These are phyloP conservation scores for Xylaria sp. DNA, from an alignment of 2,329 filamentous ascomycete species.

Conservation along the genomic window DNA sequence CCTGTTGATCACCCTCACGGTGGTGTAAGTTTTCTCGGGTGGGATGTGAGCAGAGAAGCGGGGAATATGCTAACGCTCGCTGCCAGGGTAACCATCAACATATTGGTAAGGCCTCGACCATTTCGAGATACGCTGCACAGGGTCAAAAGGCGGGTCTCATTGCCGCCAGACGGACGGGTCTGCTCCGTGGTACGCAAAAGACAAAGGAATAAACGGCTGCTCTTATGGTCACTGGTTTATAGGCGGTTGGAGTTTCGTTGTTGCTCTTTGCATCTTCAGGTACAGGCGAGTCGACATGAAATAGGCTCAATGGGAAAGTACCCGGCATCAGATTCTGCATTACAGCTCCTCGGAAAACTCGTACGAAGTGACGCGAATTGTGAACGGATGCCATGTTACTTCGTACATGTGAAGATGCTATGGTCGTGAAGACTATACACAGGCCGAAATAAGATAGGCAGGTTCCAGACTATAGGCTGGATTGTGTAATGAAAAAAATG, in stretches of 20 bases:
- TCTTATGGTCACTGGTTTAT: conserved; percentile 56
- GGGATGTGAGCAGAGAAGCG: not conserved
- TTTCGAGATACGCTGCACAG: conserved; percentile 95
- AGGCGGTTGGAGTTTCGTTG: conserved; percentile 72
- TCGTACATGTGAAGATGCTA: conserved; percentile 33
- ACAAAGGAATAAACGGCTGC: conserved; percentile 84
- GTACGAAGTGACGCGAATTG: conserved; percentile 38
- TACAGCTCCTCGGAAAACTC: conserved; percentile 28
- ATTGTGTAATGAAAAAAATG: conserved; percentile 39
- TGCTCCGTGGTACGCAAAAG: conserved; percentile 99
- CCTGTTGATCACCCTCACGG: conserved; percentile 99
- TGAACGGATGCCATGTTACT: conserved; percentile 36
- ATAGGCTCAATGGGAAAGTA: conserved; percentile 55
- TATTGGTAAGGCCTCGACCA: conserved; percentile 99
- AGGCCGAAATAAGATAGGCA: conserved; percentile 33
- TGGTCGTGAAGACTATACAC: conserved; percentile 34
- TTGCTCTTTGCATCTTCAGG: conserved; percentile 70
- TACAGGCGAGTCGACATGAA: conserved; percentile 53
- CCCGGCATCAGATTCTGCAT: conserved; percentile 50
- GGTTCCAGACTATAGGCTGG: conserved; percentile 33
- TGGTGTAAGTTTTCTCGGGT: conserved; percentile 70
- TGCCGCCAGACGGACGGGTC: conserved; percentile 98
- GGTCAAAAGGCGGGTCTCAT: conserved; percentile 99
- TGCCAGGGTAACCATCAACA: conserved; percentile 97
- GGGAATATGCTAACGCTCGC: conserved; percentile 56